phyloP scores from a whole-genome alignment of 2,329 filamentous ascomycete genomes.

The Aspergillus glaucus region DNA sequence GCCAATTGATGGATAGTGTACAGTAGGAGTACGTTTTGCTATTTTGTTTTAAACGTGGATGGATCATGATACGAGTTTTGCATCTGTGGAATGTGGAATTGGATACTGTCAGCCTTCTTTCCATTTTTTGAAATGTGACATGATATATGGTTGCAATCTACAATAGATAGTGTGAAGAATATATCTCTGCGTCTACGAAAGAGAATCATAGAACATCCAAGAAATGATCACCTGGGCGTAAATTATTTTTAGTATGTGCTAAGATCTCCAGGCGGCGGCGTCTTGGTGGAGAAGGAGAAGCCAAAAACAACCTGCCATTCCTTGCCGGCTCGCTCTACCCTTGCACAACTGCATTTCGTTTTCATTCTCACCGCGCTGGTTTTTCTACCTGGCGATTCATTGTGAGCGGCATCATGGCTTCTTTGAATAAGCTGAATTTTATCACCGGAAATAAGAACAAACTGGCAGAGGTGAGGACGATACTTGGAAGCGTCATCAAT shows the following conservation, averaged over 20 bases:
- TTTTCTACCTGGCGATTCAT: background rate
- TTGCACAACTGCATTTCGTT: too few relatives aligned
- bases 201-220: too few relatives aligned
- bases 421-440: slow-evolving; percentile 65
- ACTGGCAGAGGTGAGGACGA: slow-evolving; percentile 79
- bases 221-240: too few relatives aligned
- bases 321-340: too few relatives aligned
- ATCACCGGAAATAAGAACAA: slow-evolving; percentile 97
- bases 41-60: slow-evolving; percentile 15
- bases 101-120: background rate
- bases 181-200: too few relatives aligned
- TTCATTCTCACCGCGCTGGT: too few relatives aligned
- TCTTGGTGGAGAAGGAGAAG: too few relatives aligned
- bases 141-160: slow-evolving; percentile 63
- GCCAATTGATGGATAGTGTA: slow-evolving; percentile 21
- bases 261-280: too few relatives aligned
- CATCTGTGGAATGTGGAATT: background rate
- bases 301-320: too few relatives aligned
- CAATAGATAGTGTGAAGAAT: slow-evolving; percentile 36
- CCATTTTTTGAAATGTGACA: slow-evolving; percentile 47
- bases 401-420: slow-evolving; percentile 32
- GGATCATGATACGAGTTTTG: slow-evolving; percentile 17
- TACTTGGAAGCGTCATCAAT: slow-evolving; percentile 66
- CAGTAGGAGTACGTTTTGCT: slow-evolving; percentile 15
- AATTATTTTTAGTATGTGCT: too few relatives aligned